phyloP scores from a whole-genome alignment of 164 flowering plant genomes.

The Kalanchoe fedtschenkoi region DNA sequence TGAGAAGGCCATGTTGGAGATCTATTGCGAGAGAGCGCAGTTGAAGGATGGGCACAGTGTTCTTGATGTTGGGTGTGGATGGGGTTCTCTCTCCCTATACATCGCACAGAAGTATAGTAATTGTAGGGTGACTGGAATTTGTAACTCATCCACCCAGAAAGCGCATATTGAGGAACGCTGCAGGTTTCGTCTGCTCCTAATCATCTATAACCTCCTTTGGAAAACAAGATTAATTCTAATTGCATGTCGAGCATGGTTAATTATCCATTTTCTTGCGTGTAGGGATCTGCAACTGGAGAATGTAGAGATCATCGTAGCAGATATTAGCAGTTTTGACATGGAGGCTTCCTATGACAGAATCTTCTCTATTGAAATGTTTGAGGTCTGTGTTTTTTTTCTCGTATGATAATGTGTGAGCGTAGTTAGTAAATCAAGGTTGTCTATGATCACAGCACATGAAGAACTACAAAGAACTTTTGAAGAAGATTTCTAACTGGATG shows the following conservation, averaged over 20 bases:
- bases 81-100: constrained; percentile 80
- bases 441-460: constrained; percentile 67
- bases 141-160: constrained; percentile 84
- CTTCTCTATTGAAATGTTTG: constrained; percentile 92
- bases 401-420: not conserved
- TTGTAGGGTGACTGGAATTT: constrained; percentile 75
- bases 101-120: constrained; percentile 68
- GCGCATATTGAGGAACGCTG: constrained; percentile 65
- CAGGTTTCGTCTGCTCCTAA: constrained; percentile 24
- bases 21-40: constrained; percentile 80
- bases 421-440: not conserved
- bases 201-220: not conserved
- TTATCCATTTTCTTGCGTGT: constrained; percentile 5
- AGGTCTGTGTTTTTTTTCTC: constrained; percentile 30
- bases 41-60: constrained; percentile 77
- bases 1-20: constrained; percentile 78
- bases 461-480: constrained; percentile 79
- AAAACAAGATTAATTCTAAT: not conserved
- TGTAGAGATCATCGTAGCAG: constrained; percentile 75
- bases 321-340: constrained; percentile 80
- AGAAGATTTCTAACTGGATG: constrained; percentile 92
- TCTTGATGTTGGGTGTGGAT: constrained; percentile 96
- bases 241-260: not conserved
- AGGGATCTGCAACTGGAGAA: constrained; percentile 63
- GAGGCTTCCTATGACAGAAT: constrained; percentile 71